Percentiles rank a stretch among this genome's conserved stretches.
Evolutionary conservation across 2,329 filamentous ascomycete genomes (phyloP).

Genomic region (Alternaria metachromatica): DNA sequence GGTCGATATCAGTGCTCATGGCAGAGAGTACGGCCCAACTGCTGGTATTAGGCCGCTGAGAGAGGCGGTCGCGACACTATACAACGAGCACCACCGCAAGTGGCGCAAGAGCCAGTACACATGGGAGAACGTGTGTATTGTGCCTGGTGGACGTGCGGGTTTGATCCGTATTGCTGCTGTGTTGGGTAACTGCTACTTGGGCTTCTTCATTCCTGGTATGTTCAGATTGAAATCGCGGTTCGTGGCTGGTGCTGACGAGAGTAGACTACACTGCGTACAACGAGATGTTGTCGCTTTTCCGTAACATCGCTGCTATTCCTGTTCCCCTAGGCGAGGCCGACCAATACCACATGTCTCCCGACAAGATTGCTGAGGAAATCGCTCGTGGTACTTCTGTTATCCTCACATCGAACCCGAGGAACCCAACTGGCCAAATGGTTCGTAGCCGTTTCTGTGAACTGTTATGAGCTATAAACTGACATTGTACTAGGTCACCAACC

Average conservation of each 20-base stretch:
- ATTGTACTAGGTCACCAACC: slow-evolving; percentile 66
- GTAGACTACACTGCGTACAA: slow-evolving; percentile 92
- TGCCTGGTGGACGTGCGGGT: slow-evolving; percentile 89
- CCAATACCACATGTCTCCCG: slow-evolving; percentile 89
- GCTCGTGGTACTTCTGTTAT: slow-evolving; percentile 80
- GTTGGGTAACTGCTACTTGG: slow-evolving; percentile 87
- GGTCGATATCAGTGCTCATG: slow-evolving; percentile 78
- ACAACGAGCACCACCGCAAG: slow-evolving; percentile 90
- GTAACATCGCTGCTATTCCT: slow-evolving; percentile 65
- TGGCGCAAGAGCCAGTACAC: slow-evolving; percentile 90
- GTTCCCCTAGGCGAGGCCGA: slow-evolving; percentile 80
- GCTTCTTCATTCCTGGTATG: slow-evolving; percentile 79
- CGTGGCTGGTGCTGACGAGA: slow-evolving; percentile 20
- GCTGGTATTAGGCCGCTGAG: slow-evolving; percentile 91
- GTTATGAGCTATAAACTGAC: not conserved
- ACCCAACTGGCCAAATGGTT: slow-evolving; percentile 83
- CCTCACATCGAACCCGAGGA: slow-evolving; percentile 92
- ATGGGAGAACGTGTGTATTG: slow-evolving; percentile 85
- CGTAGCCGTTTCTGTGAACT: too few relatives aligned
- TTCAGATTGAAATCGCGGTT: not conserved
- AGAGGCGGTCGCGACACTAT: slow-evolving; percentile 86
- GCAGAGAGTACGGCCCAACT: slow-evolving; percentile 88
- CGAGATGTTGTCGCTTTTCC: slow-evolving; percentile 95
- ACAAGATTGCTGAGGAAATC: slow-evolving; percentile 92
- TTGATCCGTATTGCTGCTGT: slow-evolving; percentile 95